Evolutionary conservation across 1,284 basidiomycete genomes (phyloP).

Genomic region (Anthracocystis walkeri): DNA sequence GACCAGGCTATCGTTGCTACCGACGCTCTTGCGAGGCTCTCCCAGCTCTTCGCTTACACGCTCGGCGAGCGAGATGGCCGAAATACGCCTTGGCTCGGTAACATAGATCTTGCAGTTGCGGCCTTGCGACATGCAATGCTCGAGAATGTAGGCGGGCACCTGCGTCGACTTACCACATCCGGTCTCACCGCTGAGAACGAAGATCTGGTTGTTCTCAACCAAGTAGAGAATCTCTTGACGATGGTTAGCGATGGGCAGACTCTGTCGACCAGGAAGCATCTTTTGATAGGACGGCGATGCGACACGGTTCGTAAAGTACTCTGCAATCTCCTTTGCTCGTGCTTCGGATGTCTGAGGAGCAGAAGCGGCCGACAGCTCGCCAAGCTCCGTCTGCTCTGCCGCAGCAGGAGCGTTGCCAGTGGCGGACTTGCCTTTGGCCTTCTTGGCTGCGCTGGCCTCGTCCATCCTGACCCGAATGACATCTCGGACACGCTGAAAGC

Average conservation of each 20-base stretch:
- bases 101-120: conserved; percentile 91
- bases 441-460: conserved; percentile 49
- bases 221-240: conserved; percentile 80
- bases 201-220: conserved; percentile 83
- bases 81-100: conserved; percentile 95
- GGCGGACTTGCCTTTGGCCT: conserved; percentile 43
- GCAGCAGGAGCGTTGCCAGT: conserved; percentile 15
- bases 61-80: conserved; percentile 95
- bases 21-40: conserved; percentile 83
- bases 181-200: conserved; percentile 96
- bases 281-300: conserved; percentile 76
- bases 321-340: conserved; percentile 37
- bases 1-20: conserved; percentile 82
- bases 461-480: conserved; percentile 76
- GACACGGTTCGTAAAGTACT: conserved; percentile 37
- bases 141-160: conserved; percentile 92
- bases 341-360: conserved; percentile 40
- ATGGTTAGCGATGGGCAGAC: conserved; percentile 88
- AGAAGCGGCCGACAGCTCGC: conserved; percentile 49
- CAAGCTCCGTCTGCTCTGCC: conserved; percentile 39
- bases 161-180: conserved; percentile 99
- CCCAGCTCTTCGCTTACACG: conserved; percentile 94
- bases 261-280: conserved; percentile 84
- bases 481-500: conserved; percentile 73
- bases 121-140: conserved; percentile 86